Evolutionary conservation across 2,329 filamentous ascomycete species (phyloP).

Genomic region (Fusarium verticillioides): DNA sequence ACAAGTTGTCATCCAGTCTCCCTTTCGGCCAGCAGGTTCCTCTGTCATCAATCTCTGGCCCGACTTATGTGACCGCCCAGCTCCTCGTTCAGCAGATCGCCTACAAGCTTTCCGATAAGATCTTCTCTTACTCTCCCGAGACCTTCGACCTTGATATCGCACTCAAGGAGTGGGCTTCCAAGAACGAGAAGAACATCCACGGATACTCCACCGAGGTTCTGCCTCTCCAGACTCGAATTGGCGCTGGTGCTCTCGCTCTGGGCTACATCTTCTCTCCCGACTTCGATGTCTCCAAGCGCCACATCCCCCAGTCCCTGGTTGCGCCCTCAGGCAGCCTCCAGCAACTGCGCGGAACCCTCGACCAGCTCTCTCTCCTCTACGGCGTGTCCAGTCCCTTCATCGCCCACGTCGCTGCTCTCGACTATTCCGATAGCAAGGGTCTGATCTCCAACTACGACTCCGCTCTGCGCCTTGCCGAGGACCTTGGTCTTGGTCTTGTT

Average conservation of each 20-base stretch:
- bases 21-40: constrained; percentile 67
- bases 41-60: constrained; percentile 76
- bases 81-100: constrained; percentile 95
- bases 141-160: constrained; percentile 91
- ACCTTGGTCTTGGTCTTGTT: constrained; percentile 87
- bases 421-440: constrained; percentile 77
- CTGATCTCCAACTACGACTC: constrained; percentile 89
- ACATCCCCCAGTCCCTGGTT: constrained; percentile 90
- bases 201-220: constrained; percentile 83
- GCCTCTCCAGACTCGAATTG: constrained; percentile 85
- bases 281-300: constrained; percentile 90
- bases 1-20: constrained; percentile 62
- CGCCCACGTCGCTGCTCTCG: constrained; percentile 89
- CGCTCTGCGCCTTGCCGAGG: constrained; percentile 84
- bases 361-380: constrained; percentile 92
- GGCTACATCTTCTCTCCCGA: constrained; percentile 99
- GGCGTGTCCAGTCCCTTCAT: constrained; percentile 92
- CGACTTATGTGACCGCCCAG: constrained; percentile 93
- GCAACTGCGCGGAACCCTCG: constrained; percentile 83
- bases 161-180: constrained; percentile 78
- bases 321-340: constrained; percentile 86
- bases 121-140: constrained; percentile 96
- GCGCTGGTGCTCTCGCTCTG: constrained; percentile 89
- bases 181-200: constrained; percentile 80
- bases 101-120: constrained; percentile 94